Base-by-base conservation (phyloP, 1,284 basidiomycete genomes). In the Rhodotorula sp. region DNA sequence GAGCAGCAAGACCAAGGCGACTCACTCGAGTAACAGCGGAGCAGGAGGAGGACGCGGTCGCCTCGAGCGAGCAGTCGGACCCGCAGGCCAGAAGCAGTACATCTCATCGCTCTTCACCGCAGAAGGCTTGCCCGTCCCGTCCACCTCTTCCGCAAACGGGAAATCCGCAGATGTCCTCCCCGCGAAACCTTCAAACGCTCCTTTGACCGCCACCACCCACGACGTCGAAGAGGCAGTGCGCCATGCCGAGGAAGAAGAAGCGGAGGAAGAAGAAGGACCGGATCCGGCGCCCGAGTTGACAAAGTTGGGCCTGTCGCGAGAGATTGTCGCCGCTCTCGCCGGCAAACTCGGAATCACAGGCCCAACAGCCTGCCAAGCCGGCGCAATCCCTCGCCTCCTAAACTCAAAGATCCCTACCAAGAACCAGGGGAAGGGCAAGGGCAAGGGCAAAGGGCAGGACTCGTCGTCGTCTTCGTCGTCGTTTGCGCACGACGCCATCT, bases 41-140 rank as follows among this genome's bases (percentile, higher is more conserved):
- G 29, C 29, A 15, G 59, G 22, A 24, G 15, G 18, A 15, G n/a
- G 60, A 26, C 26, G 42, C 4, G 26, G 62, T 2, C 60, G 59
- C 8, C 61, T 61, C 62, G 63, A 71, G 55, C 54, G 53, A 24
- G 65, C 48, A 22, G 51, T 71, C 44, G 74, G 71, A 3, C 67
- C 67, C 18, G 56, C 46, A 3, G 71, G 71, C 42, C 73, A 75
- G 66, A 84, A 85, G 7, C 91, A 94, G 78, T 84, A 94, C 71
- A 92, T 96, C 75, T 96, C 94, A 0, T 95, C 93, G 5, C 85
- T 97, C 6, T 97, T 97, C 83, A 88, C 91, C 1, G 91, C 87
- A 70, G 74, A 75, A 20, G 72, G 68, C n/a, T 45, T 78, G 8
- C 76, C 77, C 17, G 53, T 29, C 8, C n/a, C 70, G 10, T 53